Evolutionary conservation across 2,329 filamentous ascomycete genomes (phyloP).

Genomic region (Chaetothyriales sp.): DNA sequence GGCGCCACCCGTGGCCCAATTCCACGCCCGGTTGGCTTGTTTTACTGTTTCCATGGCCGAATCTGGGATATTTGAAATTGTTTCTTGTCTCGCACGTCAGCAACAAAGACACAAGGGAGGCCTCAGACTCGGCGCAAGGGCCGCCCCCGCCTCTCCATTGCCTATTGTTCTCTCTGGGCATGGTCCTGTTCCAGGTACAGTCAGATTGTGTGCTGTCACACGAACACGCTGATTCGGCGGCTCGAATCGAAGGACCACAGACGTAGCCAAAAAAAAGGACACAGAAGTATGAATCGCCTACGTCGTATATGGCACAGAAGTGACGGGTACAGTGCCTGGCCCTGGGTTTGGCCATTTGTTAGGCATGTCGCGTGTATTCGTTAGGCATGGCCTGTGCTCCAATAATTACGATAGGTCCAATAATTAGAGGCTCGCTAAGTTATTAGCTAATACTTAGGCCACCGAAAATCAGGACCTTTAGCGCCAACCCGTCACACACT

Average conservation of each 20-base stretch:
- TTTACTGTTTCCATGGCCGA: background rate
- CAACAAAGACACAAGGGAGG: background rate
- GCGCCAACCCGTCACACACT: background rate
- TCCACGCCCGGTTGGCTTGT: background rate
- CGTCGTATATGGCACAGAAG: no score
- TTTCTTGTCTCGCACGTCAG: background rate
- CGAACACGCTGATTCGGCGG: background rate
- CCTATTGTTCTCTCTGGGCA: background rate
- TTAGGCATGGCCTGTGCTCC: no score
- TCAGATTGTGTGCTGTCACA: background rate
- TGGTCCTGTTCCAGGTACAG: background rate
- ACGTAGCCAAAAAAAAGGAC: background rate
- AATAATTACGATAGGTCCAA: no score
- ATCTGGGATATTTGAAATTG: background rate
- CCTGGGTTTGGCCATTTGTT: no score
- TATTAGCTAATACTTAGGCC: background rate
- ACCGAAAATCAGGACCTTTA: no score
- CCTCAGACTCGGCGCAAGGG: background rate
- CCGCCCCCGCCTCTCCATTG: no score
- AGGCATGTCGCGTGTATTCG: no score
- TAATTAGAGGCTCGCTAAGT: no score
- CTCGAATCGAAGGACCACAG: background rate
- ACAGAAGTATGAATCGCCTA: no score
- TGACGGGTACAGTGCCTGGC: no score
- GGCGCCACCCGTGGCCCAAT: background rate